A percentile compares a stretch with the other conserved stretches of the same genome.
These are phyloP conservation scores for Trametes versicolor DNA, from an alignment of 1,284 basidiomycete genomes.

Conservation along the genomic window DNA sequence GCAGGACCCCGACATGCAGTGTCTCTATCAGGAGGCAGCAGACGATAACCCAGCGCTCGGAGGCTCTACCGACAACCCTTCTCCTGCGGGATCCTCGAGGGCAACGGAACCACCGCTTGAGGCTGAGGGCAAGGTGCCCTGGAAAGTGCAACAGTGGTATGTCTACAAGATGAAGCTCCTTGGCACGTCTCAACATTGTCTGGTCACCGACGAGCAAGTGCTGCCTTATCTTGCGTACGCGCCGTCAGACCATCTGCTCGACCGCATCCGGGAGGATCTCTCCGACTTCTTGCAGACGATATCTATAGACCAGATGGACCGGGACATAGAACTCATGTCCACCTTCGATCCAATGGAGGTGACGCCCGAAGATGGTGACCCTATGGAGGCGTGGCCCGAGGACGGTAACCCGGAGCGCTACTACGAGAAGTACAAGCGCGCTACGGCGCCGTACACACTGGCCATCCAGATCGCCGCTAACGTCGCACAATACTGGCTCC, in stretches of 20 bases:
- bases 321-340: conserved; percentile 50
- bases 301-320: conserved; percentile 55
- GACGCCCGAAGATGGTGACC: conserved; percentile 48
- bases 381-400: conserved; percentile 45
- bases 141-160: conserved; percentile 65
- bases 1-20: conserved; percentile 19
- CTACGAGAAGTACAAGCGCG: conserved; percentile 48
- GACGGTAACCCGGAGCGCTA: conserved; percentile 19
- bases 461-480: conserved; percentile 73
- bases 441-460: conserved; percentile 68
- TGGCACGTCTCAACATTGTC: conserved; percentile 57
- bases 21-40: conserved; percentile 26
- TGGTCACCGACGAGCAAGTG: conserved; percentile 61
- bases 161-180: conserved; percentile 73
- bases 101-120: conserved; percentile 22
- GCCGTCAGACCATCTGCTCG: conserved; percentile 59
- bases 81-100: conserved; percentile 11
- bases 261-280: conserved; percentile 52
- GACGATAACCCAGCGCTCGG: conserved; percentile 19
- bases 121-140: conserved; percentile 49
- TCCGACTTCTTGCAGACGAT: conserved; percentile 36
- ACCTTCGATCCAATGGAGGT: conserved; percentile 59
- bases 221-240: conserved; percentile 77
- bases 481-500: conserved; percentile 68
- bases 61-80: background rate